A percentile compares a stretch with the other conserved stretches of the same genome.
Conservation (phyloP, 2,329 filamentous ascomycete species). For the Scytalidium lignicola region DNA sequence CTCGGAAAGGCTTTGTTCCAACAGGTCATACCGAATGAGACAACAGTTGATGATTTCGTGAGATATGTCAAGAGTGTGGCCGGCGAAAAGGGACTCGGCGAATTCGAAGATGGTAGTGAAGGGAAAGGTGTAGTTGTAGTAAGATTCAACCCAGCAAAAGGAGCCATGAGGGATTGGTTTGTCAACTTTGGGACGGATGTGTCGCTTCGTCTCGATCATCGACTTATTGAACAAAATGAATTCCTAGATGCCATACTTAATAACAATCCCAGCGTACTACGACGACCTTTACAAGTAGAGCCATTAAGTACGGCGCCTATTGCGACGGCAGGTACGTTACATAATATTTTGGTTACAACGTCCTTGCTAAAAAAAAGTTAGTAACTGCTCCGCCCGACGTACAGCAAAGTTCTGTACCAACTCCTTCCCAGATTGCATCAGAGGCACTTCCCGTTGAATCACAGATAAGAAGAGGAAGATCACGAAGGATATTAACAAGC, state of each 20-base stretch:
- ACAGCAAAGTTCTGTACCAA: slow-evolving; percentile 6
- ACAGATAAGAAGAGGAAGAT: slow-evolving; percentile 23
- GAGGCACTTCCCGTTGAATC: slow-evolving; percentile 13
- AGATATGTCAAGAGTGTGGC: slow-evolving; percentile 69
- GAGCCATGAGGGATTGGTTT: slow-evolving; percentile 56
- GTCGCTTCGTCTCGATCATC: slow-evolving; percentile 69
- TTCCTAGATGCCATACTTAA: slow-evolving; percentile 85
- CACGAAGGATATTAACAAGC: slow-evolving; percentile 39
- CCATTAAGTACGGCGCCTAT: slow-evolving; percentile 23
- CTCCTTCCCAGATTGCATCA: neutral
- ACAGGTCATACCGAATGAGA: slow-evolving; percentile 55
- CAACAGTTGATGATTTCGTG: slow-evolving; percentile 69
- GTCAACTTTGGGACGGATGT: slow-evolving; percentile 63
- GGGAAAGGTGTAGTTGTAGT: slow-evolving; percentile 75
- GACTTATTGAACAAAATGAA: slow-evolving; percentile 82
- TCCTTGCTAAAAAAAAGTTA: neutral
- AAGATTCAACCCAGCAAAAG: slow-evolving; percentile 59
- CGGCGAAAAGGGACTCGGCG: slow-evolving; percentile 65
- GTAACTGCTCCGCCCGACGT: slow-evolving; percentile 3
- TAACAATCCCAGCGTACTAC: slow-evolving; percentile 69
- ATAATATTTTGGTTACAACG: neutral
- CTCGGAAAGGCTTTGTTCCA: slow-evolving; percentile 75
- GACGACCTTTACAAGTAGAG: slow-evolving; percentile 59
- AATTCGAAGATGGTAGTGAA: slow-evolving; percentile 57
- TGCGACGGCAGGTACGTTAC: slow-evolving; percentile 20